Base-by-base conservation (phyloP, 257 asterid species). In the Solanum stenotomum region DNA sequence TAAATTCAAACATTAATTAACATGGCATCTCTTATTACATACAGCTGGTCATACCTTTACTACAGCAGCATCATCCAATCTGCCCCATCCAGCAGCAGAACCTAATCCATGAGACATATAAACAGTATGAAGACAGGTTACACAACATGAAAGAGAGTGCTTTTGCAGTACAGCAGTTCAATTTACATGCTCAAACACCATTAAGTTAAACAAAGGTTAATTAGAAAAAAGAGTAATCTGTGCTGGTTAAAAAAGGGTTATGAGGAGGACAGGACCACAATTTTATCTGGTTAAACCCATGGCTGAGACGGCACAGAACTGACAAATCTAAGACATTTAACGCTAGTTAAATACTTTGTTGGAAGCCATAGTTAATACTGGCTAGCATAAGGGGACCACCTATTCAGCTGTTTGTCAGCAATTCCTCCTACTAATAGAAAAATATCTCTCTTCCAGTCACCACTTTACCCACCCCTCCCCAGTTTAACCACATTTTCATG, bases 71-170 rank as follows among this genome's bases (percentile, higher is more conserved):
- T 97, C 99, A 89, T 97, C 99, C 75, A 97, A 90, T 83, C 95
- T 95, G 37, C 99, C 99, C 99, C 99, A 97, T 89, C 99, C 99
- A 88, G 98, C 96, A 88, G 99, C 98, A 35, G 99, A 97, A 91
- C 99, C 99, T 97, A 92, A 86, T 78, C 87, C 67, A 20, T 59
- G 27, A 59, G 67, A 59, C 11, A 59, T 59, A 10, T 59, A 6
- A 46, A 18, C 38, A 49, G 42, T 20, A 49, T 10, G 44, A 82
- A 82, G 4, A 49, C 44, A 82, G 44, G 61, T 82, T 46, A 82
- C 70, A 82, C 18, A 49, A 3, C 70, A 82, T 82, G 86, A 82
- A 18, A 18, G 68, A 49, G 16, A 27, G 27, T 29, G 70, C 5
- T 49, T 81, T 4, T 82, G 70, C 70, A 49, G 44, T 82, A 49